Conservation (phyloP, 805 yeast species). For the Jamesozyma rosinii region DNA sequence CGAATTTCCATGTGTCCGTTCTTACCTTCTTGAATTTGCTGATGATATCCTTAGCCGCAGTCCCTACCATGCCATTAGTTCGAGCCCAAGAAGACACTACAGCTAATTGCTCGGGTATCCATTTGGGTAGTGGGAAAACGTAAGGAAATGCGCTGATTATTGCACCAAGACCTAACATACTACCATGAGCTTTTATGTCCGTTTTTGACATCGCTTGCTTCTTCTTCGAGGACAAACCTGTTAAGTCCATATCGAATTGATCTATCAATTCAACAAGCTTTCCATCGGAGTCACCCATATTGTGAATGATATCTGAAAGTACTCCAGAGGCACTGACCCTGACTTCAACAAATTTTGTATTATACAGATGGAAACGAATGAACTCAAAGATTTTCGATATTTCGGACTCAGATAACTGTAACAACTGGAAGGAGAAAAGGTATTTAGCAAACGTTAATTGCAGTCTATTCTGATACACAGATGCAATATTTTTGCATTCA, state of each 20-base stretch:
- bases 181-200: conserved; percentile 58
- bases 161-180: conserved; percentile 82
- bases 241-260: conserved; percentile 31
- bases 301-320: conserved; percentile 72
- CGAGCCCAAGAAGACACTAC: conserved; percentile 63
- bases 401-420: conserved; percentile 42
- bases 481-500: conserved; percentile 16
- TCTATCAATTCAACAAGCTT: conserved; percentile 33
- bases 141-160: conserved; percentile 85
- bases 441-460: conserved; percentile 63
- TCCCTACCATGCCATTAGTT: conserved; percentile 69
- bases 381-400: conserved; percentile 42
- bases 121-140: conserved; percentile 77
- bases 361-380: conserved; percentile 42
- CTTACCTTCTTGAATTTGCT: conserved; percentile 84
- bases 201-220: conserved; percentile 33
- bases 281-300: conserved; percentile 35
- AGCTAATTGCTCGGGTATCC: conserved; percentile 73
- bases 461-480: conserved; percentile 55
- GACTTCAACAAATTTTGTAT: conserved; percentile 61
- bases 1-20: conserved; percentile 95
- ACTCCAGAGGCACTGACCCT: conserved; percentile 64
- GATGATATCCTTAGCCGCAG: conserved; percentile 70
- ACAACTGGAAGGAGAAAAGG: conserved; percentile 58
- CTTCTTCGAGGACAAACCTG: conserved; percentile 21